Evolutionary conservation across 495 filamentous ascomycete genomes (phyloP), one percentile per base, ranked within the genome.

Genomic region (Neurospora sp.): DNA sequence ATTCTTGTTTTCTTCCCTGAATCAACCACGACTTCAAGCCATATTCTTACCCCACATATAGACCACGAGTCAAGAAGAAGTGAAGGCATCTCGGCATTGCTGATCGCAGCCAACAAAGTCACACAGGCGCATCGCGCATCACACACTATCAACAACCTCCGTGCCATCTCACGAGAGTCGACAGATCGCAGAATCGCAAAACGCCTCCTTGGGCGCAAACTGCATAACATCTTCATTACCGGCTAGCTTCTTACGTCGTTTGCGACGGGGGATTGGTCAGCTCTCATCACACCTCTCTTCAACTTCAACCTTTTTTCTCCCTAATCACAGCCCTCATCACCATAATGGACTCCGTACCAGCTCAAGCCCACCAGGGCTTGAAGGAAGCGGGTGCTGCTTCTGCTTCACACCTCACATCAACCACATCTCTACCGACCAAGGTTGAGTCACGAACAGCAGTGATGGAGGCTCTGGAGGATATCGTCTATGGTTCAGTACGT

Each of bases 401-500:
- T 18, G 48, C 71, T 40, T 42, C 72, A 9, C 41, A 37, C 65
- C 38, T 77, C 42, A 69, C 76, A 31, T 35, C 68, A 14, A 37
- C 72, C 31, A 41, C 75, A 12, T 12, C 78, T 14, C 37, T 75
- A n/a, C 22, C 75, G 1, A 44, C 73, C 20, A 73, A 61, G 14
- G 44, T 76, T 40, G 74, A 72, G 37, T 53, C 75, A 35, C 79
- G 65, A 70, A 78, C 87, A 70, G 88, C 89, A 65, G 85, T 85
- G 35, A 80, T 90, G 72, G 91, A 93, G 76, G 90, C 91, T 68
- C 76, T 92, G 69, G 93, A 97, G 81, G 93, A 97, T 78, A 88
- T 97, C 69, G 75, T 88, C 65, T 97, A 92, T 81, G 93, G 93
- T 78, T 97, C 93, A 71, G 93, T 95, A 82, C 84, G 91, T 85